Evolutionary conservation across 2,329 filamentous ascomycete species (phyloP), one percentile per base, ranked within the genome.

Genomic region (Penicillium sp.): DNA sequence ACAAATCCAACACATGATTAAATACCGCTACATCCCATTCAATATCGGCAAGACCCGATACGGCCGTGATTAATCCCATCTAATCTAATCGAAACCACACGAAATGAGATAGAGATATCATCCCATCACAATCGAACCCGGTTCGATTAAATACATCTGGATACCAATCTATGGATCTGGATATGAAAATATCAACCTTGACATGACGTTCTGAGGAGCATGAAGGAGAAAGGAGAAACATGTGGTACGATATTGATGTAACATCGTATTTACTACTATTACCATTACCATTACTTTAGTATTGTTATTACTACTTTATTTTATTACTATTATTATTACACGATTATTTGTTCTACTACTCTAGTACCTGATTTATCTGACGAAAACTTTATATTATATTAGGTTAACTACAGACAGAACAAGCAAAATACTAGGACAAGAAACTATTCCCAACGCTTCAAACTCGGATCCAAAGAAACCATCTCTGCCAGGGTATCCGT

Each of bases 1-100:
- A 81, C 94, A 99, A 79, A 99, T 99, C 66, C 94, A 99, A 79
- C 94, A 97, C 79, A 99, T 99, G 94, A 93, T 99, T 83, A 99
- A 97, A 81, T 99, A 97, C 81, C 90, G 93, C 77, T 99, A 96
- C 72, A 91, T 96, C 28, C 91, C 92, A 42, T 96, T 97, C 79
- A 87, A 90, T 42, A 85, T 96, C 63, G 92, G 92, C 75, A 97
- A 97, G 84, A 82, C 89, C 62, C 86, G 84, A 71, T 95, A 94
- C 74, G 75, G 77, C 56, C 71, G 70, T 26, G 47, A 53, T 46
- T 61, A 55, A 48, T n/a, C n/a, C 20, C 16, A 30, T 28, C 46
- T 18, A 48, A 48, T 33, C 7, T 8, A 23, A 7, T 43, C 9
- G 20, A 18, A 21, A 23, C 12, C 5, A 35, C 12, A n/a, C 8